phyloP scores from a whole-genome alignment of 2,329 filamentous ascomycete species.

The Colletotrichum sojae region DNA sequence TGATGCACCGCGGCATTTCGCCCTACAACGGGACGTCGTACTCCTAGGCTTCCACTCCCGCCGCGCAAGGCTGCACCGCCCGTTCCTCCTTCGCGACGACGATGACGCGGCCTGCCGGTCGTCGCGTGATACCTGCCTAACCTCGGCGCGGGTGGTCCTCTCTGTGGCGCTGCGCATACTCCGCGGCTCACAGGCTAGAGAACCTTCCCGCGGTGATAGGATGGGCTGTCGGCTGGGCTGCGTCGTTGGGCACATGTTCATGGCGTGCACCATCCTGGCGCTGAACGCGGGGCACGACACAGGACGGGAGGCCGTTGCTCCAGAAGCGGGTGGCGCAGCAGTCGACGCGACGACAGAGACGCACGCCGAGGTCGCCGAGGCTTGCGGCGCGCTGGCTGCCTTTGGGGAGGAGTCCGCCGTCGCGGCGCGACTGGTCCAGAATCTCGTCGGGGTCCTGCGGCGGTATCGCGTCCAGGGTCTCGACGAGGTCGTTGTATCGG shows the following conservation, averaged over 20 bases:
- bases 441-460: slow-evolving; percentile 41
- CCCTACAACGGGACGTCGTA: slow-evolving; percentile 44
- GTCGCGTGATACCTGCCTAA: slow-evolving; percentile 42
- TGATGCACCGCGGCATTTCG: slow-evolving; percentile 35
- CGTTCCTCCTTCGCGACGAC: slow-evolving; percentile 45
- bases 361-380: slow-evolving; percentile 38
- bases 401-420: slow-evolving; percentile 42
- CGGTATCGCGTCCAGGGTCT: slow-evolving; percentile 39
- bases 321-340: not conserved
- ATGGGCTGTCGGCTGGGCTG: slow-evolving; percentile 41
- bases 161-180: slow-evolving; percentile 43
- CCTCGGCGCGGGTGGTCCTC: slow-evolving; percentile 45
- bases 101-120: slow-evolving; percentile 21
- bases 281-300: slow-evolving; percentile 32
- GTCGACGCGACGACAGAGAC: slow-evolving; percentile 4
- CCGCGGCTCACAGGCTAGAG: slow-evolving; percentile 15
- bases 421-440: slow-evolving; percentile 42
- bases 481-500: slow-evolving; percentile 9
- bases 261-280: slow-evolving; percentile 45
- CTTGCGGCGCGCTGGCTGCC: slow-evolving; percentile 42
- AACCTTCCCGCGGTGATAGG: not conserved
- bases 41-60: slow-evolving; percentile 44
- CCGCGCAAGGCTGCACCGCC: slow-evolving; percentile 46
- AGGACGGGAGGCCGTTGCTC: not conserved
- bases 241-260: slow-evolving; percentile 45